Evolutionary conservation across 2,329 filamentous ascomycete genomes (phyloP).

Genomic region (Dendrostoma leiphaemia): DNA sequence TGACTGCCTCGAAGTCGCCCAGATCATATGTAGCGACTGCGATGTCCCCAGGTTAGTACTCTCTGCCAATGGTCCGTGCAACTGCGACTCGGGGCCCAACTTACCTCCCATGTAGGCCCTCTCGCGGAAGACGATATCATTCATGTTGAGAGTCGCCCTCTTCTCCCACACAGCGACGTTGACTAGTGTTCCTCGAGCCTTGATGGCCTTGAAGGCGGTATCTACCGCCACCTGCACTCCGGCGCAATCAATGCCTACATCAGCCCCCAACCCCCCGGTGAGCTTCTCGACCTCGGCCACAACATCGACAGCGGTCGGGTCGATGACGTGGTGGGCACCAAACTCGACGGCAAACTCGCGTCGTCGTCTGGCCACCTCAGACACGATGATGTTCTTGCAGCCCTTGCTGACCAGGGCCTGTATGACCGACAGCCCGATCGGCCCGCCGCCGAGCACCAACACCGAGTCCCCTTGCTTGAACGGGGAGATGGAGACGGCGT

Average conservation of each 20-base stretch:
- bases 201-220: conserved; percentile 22
- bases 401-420: conserved; percentile 55
- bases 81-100: not conserved
- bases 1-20: conserved; percentile 25
- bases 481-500: conserved; percentile 41
- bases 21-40: conserved; percentile 15
- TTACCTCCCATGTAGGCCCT: conserved; percentile 21
- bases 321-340: conserved; percentile 39
- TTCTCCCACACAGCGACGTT: conserved; percentile 28
- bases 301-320: conserved; percentile 20
- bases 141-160: conserved; percentile 17
- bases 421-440: conserved; percentile 60
- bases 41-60: not conserved
- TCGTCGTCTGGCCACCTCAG: conserved; percentile 50
- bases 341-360: conserved; percentile 51
- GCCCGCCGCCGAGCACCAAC: conserved; percentile 59
- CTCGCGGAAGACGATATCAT: conserved; percentile 17
- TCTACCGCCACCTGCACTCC: conserved; percentile 21
- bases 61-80: too few species aligned
- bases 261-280: conserved; percentile 21
- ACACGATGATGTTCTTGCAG: conserved; percentile 54
- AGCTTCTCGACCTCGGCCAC: conserved; percentile 16
- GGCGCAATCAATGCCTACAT: conserved; percentile 25
- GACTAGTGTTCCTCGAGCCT: conserved; percentile 23
- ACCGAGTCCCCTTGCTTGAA: conserved; percentile 39